Base-by-base conservation (phyloP, 768 basidiomycete genomes). In the Pleurotus tuoliensis region DNA sequence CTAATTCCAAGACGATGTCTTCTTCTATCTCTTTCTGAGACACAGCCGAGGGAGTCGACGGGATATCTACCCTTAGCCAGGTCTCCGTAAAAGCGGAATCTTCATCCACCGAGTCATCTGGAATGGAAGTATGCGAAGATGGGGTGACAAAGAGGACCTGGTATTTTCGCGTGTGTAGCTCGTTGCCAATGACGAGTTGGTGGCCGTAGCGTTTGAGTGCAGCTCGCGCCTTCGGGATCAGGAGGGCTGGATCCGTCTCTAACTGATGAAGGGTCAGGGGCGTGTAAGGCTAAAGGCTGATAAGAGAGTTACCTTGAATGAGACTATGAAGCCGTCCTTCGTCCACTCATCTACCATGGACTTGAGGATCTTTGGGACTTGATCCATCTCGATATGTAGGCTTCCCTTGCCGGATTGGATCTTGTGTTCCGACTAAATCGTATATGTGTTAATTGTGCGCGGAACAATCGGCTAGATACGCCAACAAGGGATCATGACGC, bases 321-420 rank as follows among this genome's bases (percentile, higher is more conserved):
- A 96, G 40, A 99, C 92, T 39, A 98, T 87, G 67, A 86, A 98
- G 0, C 93, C 95, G 45, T 90, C 84, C 5, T 80, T 84, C 1
- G 86, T 88, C 96, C 97, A 99, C 68, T 98, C 93, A 45, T 89
- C 86, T 5, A 98, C 94, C 73, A 99, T 76, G 0, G 94, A 90
- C 69, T 92, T 90, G 46, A 99, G 75, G 37, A 98, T 87, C 72
- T 99, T 99, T 6, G 97, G 97, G 0, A 98, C 95, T 69, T 98
- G 94, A 66, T 99, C 97, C 97, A 98, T 99, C 70, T 98, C 95
- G 56, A 98, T 90, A 46, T 84, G 82, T 22, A 98, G 75, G 61
- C 88, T 95, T 1, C 95, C 96, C 67, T 96, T 94, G 25, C 92
- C 92, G 0, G 94, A 97, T 66, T 98, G 96, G 38, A 99, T 98